A percentile compares a stretch with the other conserved stretches of the same genome.
phyloP scores from a whole-genome alignment of 192 early-diverging fungal genomes.

The Coemansia biformis region DNA sequence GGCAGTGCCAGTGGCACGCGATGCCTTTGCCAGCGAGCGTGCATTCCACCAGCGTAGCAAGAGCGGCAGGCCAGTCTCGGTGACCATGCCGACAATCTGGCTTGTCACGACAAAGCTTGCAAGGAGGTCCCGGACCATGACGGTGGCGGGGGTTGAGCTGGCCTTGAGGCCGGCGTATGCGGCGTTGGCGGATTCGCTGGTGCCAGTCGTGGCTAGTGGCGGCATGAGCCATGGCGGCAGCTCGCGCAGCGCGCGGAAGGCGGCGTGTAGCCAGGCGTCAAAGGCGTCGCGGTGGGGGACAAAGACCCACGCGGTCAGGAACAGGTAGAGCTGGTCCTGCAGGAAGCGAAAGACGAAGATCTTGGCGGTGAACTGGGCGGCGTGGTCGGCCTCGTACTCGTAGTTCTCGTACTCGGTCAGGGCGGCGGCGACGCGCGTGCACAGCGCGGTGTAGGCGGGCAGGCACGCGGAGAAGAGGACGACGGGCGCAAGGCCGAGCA shows the following conservation, averaged over 20 bases:
- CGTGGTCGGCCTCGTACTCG: slow-evolving; percentile 63
- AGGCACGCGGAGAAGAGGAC: slow-evolving; percentile 69
- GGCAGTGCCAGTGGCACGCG: no score
- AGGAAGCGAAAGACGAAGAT: slow-evolving; percentile 84
- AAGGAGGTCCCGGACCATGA: slow-evolving; percentile 48
- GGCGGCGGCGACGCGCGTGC: slow-evolving; percentile 53
- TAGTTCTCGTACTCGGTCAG: slow-evolving; percentile 85
- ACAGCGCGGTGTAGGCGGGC: slow-evolving; percentile 63
- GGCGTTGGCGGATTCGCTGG: no score
- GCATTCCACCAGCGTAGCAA: slow-evolving; percentile 48
- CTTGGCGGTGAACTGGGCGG: slow-evolving; percentile 69
- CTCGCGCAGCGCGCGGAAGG: slow-evolving; percentile 12
- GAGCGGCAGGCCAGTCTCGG: slow-evolving; percentile 72
- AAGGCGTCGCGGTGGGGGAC: slow-evolving; percentile 76
- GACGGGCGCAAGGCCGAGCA: slow-evolving; percentile 63
- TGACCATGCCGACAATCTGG: slow-evolving; percentile 70
- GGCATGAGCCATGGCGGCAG: not conserved
- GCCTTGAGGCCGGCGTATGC: slow-evolving; percentile 19
- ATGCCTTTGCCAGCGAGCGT: no score
- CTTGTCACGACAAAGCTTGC: slow-evolving; percentile 78
- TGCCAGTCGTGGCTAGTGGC: no score
- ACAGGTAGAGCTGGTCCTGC: slow-evolving; percentile 74
- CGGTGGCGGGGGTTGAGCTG: slow-evolving; percentile 40
- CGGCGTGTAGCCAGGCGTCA: slow-evolving; percentile 46
- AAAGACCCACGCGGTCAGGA: slow-evolving; percentile 82